phyloP scores from a whole-genome alignment of 345 rosid genomes.

The Pelargonium nanum region DNA sequence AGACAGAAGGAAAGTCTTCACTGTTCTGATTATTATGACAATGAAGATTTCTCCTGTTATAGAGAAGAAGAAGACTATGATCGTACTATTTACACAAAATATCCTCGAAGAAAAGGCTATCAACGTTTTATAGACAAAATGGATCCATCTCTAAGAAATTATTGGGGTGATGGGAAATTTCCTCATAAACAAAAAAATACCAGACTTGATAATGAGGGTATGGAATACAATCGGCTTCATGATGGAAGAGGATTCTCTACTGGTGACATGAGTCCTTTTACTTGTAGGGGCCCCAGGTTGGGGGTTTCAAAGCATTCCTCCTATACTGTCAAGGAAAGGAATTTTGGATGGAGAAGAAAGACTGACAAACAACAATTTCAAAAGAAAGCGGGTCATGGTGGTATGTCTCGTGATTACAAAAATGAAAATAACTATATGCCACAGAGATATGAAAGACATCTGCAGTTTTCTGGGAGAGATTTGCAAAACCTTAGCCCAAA shows the following conservation, averaged over 20 bases:
- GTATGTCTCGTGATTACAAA: conserved; percentile 15
- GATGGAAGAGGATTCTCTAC: conserved; percentile 13
- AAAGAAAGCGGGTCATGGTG: conserved; percentile 20
- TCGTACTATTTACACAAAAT: conserved; percentile 11
- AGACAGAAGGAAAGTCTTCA: conserved; percentile 19
- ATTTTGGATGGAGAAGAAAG: conserved; percentile 21
- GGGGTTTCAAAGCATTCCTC: conserved; percentile 19
- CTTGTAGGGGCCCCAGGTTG: conserved; percentile 18
- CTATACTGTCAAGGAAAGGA: conserved; percentile 11
- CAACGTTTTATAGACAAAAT: conserved; percentile 19
- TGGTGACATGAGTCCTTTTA: conserved; percentile 16
- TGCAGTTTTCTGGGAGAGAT: conserved; percentile 25
- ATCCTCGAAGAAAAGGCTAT: conserved; percentile 15
- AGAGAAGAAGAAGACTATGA: conserved; percentile 15
- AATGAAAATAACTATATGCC: conserved; percentile 18
- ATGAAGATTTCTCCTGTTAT: conserved; percentile 17
- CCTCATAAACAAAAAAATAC: conserved; percentile 16
- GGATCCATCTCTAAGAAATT: conserved; percentile 17
- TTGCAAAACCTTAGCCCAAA: conserved; percentile 21
- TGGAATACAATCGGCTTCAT: conserved; percentile 15
- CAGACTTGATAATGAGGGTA: conserved; percentile 14
- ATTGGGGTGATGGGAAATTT: conserved; percentile 18
- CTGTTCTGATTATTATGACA: conserved; percentile 17
- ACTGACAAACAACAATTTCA: conserved; percentile 14
- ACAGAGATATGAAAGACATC: conserved; percentile 13